A percentile compares a stretch with the other conserved stretches of the same genome.
These are phyloP conservation scores for Crucihimalaya himalaica DNA, from an alignment of 345 rosid species.

Conservation along the genomic window DNA sequence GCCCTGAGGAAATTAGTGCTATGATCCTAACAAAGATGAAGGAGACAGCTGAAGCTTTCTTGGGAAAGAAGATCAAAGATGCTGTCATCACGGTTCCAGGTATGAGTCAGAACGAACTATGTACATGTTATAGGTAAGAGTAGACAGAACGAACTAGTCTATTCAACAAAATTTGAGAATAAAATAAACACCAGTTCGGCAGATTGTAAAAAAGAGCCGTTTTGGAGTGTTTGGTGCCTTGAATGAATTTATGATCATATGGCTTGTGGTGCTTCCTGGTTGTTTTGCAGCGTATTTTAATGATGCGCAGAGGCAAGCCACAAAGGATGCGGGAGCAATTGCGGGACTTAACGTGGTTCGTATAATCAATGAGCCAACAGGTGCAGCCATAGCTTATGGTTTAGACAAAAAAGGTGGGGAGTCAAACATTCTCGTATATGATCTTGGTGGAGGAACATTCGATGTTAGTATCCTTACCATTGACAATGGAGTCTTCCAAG, in stretches of 20 bases:
- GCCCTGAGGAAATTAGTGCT: conserved; percentile 67
- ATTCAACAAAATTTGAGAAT: neutral
- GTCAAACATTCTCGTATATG: conserved; percentile 50
- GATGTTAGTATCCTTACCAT: conserved; percentile 57
- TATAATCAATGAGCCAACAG: conserved; percentile 63
- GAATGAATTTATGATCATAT: neutral
- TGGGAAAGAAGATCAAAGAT: conserved; percentile 55
- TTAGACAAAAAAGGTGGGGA: conserved; percentile 51
- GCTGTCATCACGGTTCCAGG: conserved; percentile 65
- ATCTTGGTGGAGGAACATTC: conserved; percentile 64
- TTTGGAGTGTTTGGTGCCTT: neutral
- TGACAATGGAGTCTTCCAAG: conserved; percentile 56
- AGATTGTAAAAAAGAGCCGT: neutral
- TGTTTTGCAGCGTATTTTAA: conserved; percentile 45
- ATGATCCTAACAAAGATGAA: conserved; percentile 63
- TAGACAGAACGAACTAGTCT: neutral
- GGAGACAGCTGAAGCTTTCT: conserved; percentile 61
- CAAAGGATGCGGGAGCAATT: conserved; percentile 55
- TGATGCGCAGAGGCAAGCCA: conserved; percentile 58
- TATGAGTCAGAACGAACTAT: neutral
- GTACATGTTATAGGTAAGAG: neutral
- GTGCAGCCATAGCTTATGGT: conserved; percentile 64
- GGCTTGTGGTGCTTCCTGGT: neutral
- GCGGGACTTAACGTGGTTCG: conserved; percentile 54
- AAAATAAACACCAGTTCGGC: too few relatives aligned